Base-by-base conservation (phyloP, 768 basidiomycete species). In the Mycena maculata region DNA sequence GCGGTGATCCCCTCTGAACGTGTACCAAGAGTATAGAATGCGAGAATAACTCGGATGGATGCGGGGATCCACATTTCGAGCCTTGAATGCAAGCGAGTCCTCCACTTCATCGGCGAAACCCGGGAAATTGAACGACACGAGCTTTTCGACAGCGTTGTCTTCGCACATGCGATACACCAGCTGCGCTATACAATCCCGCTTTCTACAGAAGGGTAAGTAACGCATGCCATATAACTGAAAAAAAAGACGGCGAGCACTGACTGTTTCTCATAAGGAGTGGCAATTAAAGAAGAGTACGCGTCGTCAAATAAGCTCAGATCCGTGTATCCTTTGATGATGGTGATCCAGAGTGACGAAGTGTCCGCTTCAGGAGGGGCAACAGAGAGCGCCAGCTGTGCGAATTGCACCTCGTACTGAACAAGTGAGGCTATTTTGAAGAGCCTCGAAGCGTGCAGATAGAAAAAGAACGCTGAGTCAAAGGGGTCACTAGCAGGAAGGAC, bases 11-110 rank as follows among this genome's bases (percentile, higher is more conserved):
- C 93, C 93, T 76, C 93, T 85, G 61, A 87, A 85, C 71, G 92
- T 87, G 76, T 95, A 92, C 95, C 95, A 99, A 50, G 94, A 91
- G 79, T 98, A 97, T n/a, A 99, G 80, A 59, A 99, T 94, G 73
- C 89, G 88, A 38, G 95, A 90, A 81, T 97, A 99, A 74, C 89
- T 90, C 0, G 96, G 96, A 39, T 85, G 87, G 41, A 90, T 80
- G 47, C 93, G 88, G 53, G 97, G 95, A 80, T 99, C 94, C 20
- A 91, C 91, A 76, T 98, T 97, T 66, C 96, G 88, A 9, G 95
- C 93, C 77, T 98, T 97, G 83, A 96, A 98, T 22, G 92, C 87
- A 44, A 99, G 83, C 18, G 92, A 89, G 45, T 87, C 89, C 81
- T 98, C 96, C 22, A 99, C 92, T 75, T 97, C 95, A 57, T 91